Percentiles rank a stretch among this genome's conserved stretches.
These are phyloP conservation scores for Echinosophora koreensis DNA, from an alignment of 306 rosid genomes.

Conservation along the genomic window DNA sequence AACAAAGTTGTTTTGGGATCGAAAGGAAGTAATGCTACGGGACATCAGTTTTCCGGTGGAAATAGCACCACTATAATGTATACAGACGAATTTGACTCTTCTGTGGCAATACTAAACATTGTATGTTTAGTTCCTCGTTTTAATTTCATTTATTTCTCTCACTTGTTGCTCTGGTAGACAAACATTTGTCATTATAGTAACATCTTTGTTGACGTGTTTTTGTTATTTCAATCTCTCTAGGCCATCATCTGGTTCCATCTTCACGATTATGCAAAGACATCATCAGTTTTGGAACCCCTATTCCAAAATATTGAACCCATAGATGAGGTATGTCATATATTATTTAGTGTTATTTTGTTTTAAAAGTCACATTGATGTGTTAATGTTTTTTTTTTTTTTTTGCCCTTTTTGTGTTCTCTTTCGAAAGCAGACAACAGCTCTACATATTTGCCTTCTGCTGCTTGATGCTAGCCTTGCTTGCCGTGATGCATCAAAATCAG, in stretches of 20 bases:
- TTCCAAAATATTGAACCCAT: constrained; percentile 95
- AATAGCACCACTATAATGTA: constrained; percentile 56
- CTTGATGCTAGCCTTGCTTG: constrained; percentile 96
- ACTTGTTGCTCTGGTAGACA: constrained; percentile 26
- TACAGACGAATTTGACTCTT: constrained; percentile 87
- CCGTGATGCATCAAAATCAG: constrained; percentile 90
- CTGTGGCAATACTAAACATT: constrained; percentile 67
- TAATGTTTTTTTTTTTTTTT: constrained; percentile 43
- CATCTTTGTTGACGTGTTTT: constrained; percentile 32
- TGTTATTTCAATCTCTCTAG: constrained; percentile 53
- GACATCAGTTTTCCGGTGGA: constrained; percentile 60
- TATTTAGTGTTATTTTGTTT: constrained; percentile 34
- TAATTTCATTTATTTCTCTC: constrained; percentile 32
- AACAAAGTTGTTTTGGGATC: constrained; percentile 70
- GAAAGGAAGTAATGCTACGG: constrained; percentile 65
- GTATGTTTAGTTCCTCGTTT: constrained; percentile 51
- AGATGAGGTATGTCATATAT: constrained; percentile 74
- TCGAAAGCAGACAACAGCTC: constrained; percentile 83
- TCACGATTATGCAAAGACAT: constrained; percentile 82
- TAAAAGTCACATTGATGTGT: constrained; percentile 34
- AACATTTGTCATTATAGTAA: constrained; percentile 15
- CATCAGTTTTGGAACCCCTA: constrained; percentile 83
- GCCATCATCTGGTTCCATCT: constrained; percentile 96
- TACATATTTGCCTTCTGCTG: constrained; percentile 86
- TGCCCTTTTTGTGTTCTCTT: constrained; percentile 37